These are phyloP conservation scores for Hamamelis virginiana DNA, from an alignment of 164 flowering plant genomes.

Conservation along the genomic window DNA sequence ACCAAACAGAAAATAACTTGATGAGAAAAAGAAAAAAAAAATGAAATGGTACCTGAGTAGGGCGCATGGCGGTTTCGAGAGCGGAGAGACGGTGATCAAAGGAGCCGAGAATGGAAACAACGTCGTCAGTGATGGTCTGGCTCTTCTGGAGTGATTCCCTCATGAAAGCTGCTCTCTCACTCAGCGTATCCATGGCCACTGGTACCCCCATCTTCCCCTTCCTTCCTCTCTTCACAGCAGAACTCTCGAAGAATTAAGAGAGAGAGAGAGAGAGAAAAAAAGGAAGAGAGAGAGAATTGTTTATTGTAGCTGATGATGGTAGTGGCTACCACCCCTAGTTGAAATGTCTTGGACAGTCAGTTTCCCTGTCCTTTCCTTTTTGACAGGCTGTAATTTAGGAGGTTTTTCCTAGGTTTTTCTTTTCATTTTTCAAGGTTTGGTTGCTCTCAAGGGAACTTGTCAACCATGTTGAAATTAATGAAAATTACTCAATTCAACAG, in stretches of 20 bases:
- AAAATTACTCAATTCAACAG: no score
- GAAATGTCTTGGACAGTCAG: background rate
- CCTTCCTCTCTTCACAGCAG: background rate
- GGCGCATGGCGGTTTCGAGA: slow-evolving; percentile 95
- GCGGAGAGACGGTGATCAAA: slow-evolving; percentile 94
- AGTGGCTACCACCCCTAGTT: background rate
- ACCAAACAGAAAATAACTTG: background rate
- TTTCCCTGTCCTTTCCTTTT: background rate
- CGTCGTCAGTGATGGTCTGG: slow-evolving; percentile 72
- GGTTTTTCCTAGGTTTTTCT: no score
- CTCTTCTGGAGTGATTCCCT: slow-evolving; percentile 76
- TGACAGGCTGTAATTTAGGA: no score
- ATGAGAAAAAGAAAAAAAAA: background rate
- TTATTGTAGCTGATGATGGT: background rate
- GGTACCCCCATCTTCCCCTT: slow-evolving; percentile 40
- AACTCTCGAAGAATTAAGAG: background rate
- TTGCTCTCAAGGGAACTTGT: no score
- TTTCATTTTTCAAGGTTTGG: no score
- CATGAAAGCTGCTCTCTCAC: slow-evolving; percentile 67
- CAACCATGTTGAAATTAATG: no score
- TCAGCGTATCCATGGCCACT: slow-evolving; percentile 52
- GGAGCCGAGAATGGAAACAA: slow-evolving; percentile 84
- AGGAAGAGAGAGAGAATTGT: background rate
- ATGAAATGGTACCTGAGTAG: slow-evolving; percentile 64
- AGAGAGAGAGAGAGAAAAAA: slow-evolving; percentile 2